A percentile compares a stretch with the other conserved stretches of the same genome.
Conservation (phyloP, 352 stramenopile species). For the Phytophthora pluvialis region DNA sequence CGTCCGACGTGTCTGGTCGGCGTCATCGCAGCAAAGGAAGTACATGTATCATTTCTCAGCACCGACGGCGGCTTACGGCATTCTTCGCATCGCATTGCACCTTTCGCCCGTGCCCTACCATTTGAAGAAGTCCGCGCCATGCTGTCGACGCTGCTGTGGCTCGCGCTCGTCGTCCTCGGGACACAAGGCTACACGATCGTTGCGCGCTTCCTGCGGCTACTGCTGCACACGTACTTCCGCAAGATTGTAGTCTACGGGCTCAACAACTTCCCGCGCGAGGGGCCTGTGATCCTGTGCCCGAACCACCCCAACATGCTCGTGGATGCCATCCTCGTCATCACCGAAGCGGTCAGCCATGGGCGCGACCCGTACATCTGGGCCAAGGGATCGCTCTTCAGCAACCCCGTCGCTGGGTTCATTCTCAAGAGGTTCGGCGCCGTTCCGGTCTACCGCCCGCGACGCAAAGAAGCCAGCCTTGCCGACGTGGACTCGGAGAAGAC, state of each 20-base stretch:
- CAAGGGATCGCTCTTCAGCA: constrained; percentile 81
- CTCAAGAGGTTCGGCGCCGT: constrained; percentile 64
- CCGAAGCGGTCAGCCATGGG: constrained; percentile 58
- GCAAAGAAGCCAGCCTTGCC: constrained; percentile 47
- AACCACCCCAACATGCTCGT: constrained; percentile 89
- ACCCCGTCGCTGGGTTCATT: constrained; percentile 47
- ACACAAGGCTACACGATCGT: constrained; percentile 68
- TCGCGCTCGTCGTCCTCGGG: constrained; percentile 51
- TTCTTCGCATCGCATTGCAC: constrained; percentile 6
- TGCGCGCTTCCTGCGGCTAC: constrained; percentile 67
- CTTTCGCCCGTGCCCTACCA: constrained; percentile 1
- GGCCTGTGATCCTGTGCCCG: constrained; percentile 77
- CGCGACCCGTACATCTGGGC: constrained; percentile 75
- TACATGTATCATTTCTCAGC: constrained; percentile 36
- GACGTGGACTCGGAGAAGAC: constrained; percentile 74
- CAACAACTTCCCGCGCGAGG: constrained; percentile 83
- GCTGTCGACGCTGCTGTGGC: constrained; percentile 50
- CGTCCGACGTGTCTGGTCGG: neutral
- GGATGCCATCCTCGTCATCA: constrained; percentile 78
- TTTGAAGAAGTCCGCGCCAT: constrained; percentile 15
- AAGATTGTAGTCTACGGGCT: constrained; percentile 80
- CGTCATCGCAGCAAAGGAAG: constrained; percentile 8
- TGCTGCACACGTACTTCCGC: constrained; percentile 81
- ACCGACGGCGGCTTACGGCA: constrained; percentile 2
- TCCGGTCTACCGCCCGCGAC: constrained; percentile 69